phyloP scores from a whole-genome alignment of 768 basidiomycete genomes.

The Boletus pseudo-olivaceus region DNA sequence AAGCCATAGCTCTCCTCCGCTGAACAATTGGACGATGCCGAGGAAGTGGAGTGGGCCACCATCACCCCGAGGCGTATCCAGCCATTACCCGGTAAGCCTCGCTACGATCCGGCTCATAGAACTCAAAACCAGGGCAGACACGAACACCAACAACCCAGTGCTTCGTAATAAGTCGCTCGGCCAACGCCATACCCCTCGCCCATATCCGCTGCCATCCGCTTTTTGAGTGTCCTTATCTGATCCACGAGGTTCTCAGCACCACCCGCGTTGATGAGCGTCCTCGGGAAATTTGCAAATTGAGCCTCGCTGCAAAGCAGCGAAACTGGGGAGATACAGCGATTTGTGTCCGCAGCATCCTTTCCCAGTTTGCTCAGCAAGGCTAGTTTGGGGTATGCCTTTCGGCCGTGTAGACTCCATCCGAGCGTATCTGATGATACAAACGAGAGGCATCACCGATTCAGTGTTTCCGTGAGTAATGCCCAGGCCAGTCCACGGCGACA shows the following conservation, averaged over 20 bases:
- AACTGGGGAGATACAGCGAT: slow-evolving; percentile 55
- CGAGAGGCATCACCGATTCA: slow-evolving; percentile 10
- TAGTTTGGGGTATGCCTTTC: slow-evolving; percentile 30
- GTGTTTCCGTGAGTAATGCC: slow-evolving; percentile 7
- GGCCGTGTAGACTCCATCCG: slow-evolving; percentile 21
- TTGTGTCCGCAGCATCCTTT: slow-evolving; percentile 39
- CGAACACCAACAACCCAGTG: slow-evolving; percentile 28
- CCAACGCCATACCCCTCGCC: slow-evolving; percentile 22
- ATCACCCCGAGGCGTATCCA: slow-evolving; percentile 30
- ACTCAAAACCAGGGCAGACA: slow-evolving; percentile 46
- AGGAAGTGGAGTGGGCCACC: slow-evolving; percentile 24
- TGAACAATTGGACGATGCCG: slow-evolving; percentile 14
- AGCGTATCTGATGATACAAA: slow-evolving; percentile 23
- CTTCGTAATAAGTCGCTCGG: slow-evolving; percentile 27
- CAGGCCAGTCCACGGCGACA: slow-evolving; percentile 17
- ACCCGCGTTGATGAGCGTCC: slow-evolving; percentile 31
- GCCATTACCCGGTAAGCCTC: slow-evolving; percentile 44
- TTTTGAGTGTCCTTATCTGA: slow-evolving; percentile 29
- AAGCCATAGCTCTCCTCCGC: slow-evolving; percentile 7
- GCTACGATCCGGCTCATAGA: slow-evolving; percentile 51
- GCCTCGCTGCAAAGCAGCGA: slow-evolving; percentile 38
- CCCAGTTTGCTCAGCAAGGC: slow-evolving; percentile 39
- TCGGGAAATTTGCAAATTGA: slow-evolving; percentile 32
- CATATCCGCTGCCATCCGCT: slow-evolving; percentile 31
- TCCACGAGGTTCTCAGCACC: slow-evolving; percentile 35